Base-by-base conservation (phyloP, 345 rosid genomes). In the Syzygium aqueum region DNA sequence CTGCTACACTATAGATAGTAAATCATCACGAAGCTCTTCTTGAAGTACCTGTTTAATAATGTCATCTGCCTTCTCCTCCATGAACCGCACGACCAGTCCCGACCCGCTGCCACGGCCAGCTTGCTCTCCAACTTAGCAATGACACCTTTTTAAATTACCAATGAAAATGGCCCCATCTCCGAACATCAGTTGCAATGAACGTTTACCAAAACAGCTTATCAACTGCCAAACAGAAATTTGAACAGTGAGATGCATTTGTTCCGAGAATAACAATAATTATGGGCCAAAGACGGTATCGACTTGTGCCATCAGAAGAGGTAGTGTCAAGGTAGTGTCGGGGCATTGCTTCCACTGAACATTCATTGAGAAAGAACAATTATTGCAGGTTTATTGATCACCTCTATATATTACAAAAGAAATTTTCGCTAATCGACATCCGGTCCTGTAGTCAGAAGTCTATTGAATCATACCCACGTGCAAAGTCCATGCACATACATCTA, bases 131-230 rank as follows among this genome's bases (percentile, higher is more conserved):
- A 92, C 89, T 90, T 90, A 10, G 96, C 98, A 84, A 95, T 94
- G 82, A 93, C 98, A 97, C 86, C 88, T 95, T 85, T 96, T 90
- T 85, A 97, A 92, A 89, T 96, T 97, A 61, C 98, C 98, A 84
- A 96, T 91, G 89, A 94, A 97, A 84, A 97, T 95, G 3, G 98
- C 99, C 13, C 99, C 99, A 93, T 96, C 99, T 85, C 98, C 98
- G 87, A 97, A 93, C 96, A 87, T 96, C 98, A 25, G 98, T 96
- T 5, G 98, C 98, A 51, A 95, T 96, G 87, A 97, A 97, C 10
- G 97, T 94, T 89, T 96, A 10, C 99, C 98, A 40, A 95, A 97
- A 88, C 98, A 97, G 91, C 93, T 93, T 91, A 89, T 97, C 85
- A 96, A 92, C 99, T 97, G 94, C 67, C 8, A 86, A 51, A 46